Conservation (phyloP, 23 red algal genomes). For the Rhodosorus marinus region DNA sequence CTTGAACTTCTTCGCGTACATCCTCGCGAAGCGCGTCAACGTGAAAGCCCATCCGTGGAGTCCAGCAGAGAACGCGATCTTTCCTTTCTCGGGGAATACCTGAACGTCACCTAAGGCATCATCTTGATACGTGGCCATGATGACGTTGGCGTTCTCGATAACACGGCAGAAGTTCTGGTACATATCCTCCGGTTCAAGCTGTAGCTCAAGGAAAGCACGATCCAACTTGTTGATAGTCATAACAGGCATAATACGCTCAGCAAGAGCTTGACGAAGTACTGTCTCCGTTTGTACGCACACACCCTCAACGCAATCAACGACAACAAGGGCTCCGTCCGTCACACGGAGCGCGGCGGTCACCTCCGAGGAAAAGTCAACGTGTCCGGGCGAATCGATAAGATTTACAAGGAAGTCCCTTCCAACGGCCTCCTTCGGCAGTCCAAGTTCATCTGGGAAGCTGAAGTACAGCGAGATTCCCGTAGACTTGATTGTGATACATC, state of each 20-base stretch:
- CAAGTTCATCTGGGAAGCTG: slow-evolving; percentile 41
- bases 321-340: slow-evolving; percentile 96
- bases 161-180: slow-evolving; percentile 94
- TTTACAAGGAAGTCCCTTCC: slow-evolving; percentile 86
- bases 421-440: slow-evolving; percentile 79
- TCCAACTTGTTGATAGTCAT: slow-evolving; percentile 99
- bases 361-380: slow-evolving; percentile 99
- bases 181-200: slow-evolving; percentile 97
- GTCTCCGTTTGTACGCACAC: slow-evolving; percentile 99
- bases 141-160: slow-evolving; percentile 96
- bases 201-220: slow-evolving; percentile 96
- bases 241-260: slow-evolving; percentile 95
- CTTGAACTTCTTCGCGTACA: slow-evolving; percentile 97
- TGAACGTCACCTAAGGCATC: slow-evolving; percentile 72
- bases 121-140: slow-evolving; percentile 91
- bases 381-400: slow-evolving; percentile 92
- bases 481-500: slow-evolving; percentile 98
- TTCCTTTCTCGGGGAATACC: slow-evolving; percentile 74
- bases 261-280: slow-evolving; percentile 91
- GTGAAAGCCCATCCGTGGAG: slow-evolving; percentile 99
- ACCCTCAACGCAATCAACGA: slow-evolving; percentile 98
- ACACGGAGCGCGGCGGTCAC: slow-evolving; percentile 96
- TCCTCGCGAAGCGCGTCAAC: slow-evolving; percentile 89
- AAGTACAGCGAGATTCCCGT: slow-evolving; percentile 97
- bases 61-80: slow-evolving; percentile 96